Conservation (phyloP, 768 basidiomycete genomes). For the Termitomyces sp. region DNA sequence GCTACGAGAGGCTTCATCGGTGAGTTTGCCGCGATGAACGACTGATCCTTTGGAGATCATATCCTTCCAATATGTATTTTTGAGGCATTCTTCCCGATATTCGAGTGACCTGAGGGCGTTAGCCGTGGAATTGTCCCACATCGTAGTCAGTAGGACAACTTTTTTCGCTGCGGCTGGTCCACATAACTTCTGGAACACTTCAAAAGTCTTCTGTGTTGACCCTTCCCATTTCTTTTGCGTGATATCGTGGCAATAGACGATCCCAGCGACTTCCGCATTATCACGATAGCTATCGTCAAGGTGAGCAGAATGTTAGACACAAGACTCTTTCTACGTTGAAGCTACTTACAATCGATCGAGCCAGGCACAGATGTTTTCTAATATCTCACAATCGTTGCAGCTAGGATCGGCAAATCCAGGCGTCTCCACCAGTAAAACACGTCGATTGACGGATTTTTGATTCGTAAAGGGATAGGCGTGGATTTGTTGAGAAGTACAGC, state of each 20-base stretch:
- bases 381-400: background rate
- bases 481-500: background rate
- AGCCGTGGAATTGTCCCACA: conserved; percentile 24
- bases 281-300: background rate
- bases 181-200: conserved; percentile 29
- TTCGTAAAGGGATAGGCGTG: background rate
- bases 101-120: background rate
- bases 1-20: background rate
- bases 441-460: background rate
- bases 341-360: background rate
- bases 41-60: conserved; percentile 10
- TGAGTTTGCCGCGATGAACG: conserved; percentile 2
- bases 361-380: background rate
- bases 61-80: conserved; percentile 14
- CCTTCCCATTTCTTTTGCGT: background rate
- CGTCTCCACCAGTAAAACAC: background rate
- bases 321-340: background rate
- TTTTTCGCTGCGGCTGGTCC: conserved; percentile 22
- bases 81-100: conserved; percentile 14
- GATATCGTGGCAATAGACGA: conserved; percentile 4
- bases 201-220: conserved; percentile 11
- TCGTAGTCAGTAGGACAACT: conserved; percentile 30
- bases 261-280: background rate
- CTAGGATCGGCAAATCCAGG: background rate
- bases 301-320: background rate